Conservation (phyloP, 352 stramenopile species). For the Pythium insidiosum region DNA sequence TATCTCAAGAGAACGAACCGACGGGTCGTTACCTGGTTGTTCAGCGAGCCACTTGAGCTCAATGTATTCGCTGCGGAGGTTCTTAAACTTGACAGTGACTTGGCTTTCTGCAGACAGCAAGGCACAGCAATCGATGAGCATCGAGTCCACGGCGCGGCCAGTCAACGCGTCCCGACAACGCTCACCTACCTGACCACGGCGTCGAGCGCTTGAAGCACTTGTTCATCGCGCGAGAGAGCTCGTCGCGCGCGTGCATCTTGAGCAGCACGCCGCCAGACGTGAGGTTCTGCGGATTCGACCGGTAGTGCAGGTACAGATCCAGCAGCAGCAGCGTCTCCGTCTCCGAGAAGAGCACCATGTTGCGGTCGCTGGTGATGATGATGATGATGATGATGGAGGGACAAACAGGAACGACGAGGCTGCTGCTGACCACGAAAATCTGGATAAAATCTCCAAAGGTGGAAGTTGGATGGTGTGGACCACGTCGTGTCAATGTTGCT, state of each 20-base stretch:
- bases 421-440: no score
- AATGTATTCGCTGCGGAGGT: conserved; percentile 45
- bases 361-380: no score
- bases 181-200: conserved; percentile 25
- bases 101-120: conserved; percentile 37
- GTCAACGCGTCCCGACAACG: no score
- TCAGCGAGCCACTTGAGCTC: conserved; percentile 34
- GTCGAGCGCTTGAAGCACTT: conserved; percentile 19
- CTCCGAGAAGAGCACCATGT: conserved; percentile 57
- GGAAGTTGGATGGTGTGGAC: no score
- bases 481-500: no score
- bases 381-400: no score
- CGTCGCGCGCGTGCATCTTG: conserved; percentile 27
- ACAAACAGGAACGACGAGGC: no score
- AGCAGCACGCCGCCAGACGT: conserved; percentile 39
- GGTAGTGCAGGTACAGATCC: conserved; percentile 36
- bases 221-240: conserved; percentile 41
- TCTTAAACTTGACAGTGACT: conserved; percentile 60
- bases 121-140: not conserved
- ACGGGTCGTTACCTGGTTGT: conserved; percentile 19
- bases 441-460: no score
- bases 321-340: conserved; percentile 35
- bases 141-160: no score
- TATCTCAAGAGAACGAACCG: not conserved
- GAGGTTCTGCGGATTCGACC: conserved; percentile 30